phyloP scores from a whole-genome alignment of 371 early-diverging fungal species.

The Syncephalis plumigaleata region DNA sequence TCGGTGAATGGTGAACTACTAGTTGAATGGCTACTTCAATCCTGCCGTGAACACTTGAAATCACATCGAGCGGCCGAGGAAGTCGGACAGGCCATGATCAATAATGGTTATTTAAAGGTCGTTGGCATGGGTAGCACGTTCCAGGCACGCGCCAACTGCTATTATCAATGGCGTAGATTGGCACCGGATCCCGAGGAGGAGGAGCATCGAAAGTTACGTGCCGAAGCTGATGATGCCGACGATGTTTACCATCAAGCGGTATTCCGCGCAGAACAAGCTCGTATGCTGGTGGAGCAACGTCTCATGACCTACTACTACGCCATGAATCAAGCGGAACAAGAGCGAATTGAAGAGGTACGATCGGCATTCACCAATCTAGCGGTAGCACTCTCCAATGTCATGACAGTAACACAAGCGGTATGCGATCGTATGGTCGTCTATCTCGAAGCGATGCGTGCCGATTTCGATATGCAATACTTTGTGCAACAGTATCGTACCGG shows the following conservation, averaged over 20 bases:
- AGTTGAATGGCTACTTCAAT: slow-evolving; percentile 47
- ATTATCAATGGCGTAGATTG: slow-evolving; percentile 50
- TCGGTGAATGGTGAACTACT: slow-evolving; percentile 50
- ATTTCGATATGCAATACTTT: slow-evolving; percentile 53
- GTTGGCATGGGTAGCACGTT: slow-evolving; percentile 61
- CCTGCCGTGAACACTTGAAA: slow-evolving; percentile 22
- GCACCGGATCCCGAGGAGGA: slow-evolving; percentile 19
- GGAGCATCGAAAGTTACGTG: slow-evolving; percentile 17
- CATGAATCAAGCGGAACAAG: slow-evolving; percentile 33
- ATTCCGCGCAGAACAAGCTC: slow-evolving; percentile 38
- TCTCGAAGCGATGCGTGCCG: slow-evolving; percentile 53
- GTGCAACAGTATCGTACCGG: slow-evolving; percentile 59
- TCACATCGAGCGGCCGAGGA: slow-evolving; percentile 44
- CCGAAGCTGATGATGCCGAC: slow-evolving; percentile 45
- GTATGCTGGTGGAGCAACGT: slow-evolving; percentile 46
- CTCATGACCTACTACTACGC: slow-evolving; percentile 43
- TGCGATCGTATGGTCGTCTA: slow-evolving; percentile 45
- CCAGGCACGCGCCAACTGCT: slow-evolving; percentile 29
- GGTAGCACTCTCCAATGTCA: slow-evolving; percentile 27
- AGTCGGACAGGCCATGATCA: slow-evolving; percentile 51
- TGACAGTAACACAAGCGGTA: slow-evolving; percentile 33
- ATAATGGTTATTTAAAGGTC: slow-evolving; percentile 38
- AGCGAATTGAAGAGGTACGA: slow-evolving; percentile 29
- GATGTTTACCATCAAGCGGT: slow-evolving; percentile 37
- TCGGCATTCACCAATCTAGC: slow-evolving; percentile 39